Evolutionary conservation across 106 monocot genomes (phyloP).

Genomic region (Dioscorea alata): DNA sequence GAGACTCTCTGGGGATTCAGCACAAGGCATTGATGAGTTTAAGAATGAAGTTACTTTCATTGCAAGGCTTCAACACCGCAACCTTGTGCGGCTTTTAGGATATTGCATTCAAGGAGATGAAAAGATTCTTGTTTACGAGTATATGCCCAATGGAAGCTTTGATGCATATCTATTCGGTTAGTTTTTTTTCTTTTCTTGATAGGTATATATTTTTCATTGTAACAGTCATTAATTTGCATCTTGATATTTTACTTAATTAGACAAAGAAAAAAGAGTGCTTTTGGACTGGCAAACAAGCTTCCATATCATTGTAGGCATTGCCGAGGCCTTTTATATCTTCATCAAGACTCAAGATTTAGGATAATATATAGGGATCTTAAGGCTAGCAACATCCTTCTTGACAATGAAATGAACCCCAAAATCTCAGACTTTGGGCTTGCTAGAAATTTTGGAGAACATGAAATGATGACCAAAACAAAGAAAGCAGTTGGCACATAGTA

Average conservation of each 20-base stretch:
- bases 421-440: slow-evolving; percentile 30
- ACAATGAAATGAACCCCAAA: slow-evolving; percentile 26
- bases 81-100: slow-evolving; percentile 25
- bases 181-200: neutral
- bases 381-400: slow-evolving; percentile 19
- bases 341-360: slow-evolving; percentile 12
- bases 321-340: slow-evolving; percentile 26
- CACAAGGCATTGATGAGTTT: slow-evolving; percentile 15
- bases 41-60: no score
- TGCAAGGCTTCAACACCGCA: no score
- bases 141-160: slow-evolving; percentile 26
- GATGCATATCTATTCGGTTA: slow-evolving; percentile 27
- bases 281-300: slow-evolving; percentile 13
- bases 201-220: neutral
- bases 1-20: slow-evolving; percentile 14
- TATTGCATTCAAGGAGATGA: slow-evolving; percentile 28
- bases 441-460: slow-evolving; percentile 10
- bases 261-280: neutral
- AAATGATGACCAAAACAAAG: slow-evolving; percentile 6
- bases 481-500: slow-evolving; percentile 22
- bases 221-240: no score
- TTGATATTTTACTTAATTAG: no score
- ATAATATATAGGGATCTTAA: neutral
- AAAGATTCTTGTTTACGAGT: slow-evolving; percentile 30
- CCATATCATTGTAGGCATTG: slow-evolving; percentile 20